A percentile compares a stretch with the other conserved stretches of the same genome.
Conservation (phyloP, 345 rosid species). For the Murraya koenigii region DNA sequence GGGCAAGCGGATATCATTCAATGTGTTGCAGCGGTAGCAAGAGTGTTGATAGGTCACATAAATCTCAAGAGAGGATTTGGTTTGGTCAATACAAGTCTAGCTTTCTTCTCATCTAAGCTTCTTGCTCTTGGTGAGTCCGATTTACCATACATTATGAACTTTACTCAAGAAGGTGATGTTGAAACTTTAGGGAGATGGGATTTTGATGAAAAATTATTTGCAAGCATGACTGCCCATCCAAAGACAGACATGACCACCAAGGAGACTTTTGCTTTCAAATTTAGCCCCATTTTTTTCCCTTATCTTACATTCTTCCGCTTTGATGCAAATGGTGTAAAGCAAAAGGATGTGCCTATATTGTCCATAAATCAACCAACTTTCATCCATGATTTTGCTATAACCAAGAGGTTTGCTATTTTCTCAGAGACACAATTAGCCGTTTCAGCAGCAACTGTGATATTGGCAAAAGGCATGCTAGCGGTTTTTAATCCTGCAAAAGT, state of each 20-base stretch:
- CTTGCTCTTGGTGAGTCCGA: constrained; percentile 23
- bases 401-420: constrained; percentile 21
- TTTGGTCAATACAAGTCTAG: constrained; percentile 21
- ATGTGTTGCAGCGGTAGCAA: background rate
- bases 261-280: constrained; percentile 22
- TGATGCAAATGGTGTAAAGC: constrained; percentile 17
- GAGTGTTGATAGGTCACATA: constrained; percentile 11
- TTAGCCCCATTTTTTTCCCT: background rate
- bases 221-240: constrained; percentile 30
- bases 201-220: constrained; percentile 4
- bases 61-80: constrained; percentile 18
- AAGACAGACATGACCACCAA: constrained; percentile 14
- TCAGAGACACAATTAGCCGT: constrained; percentile 6
- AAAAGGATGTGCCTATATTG: constrained; percentile 11
- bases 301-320: constrained; percentile 14
- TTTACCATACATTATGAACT: constrained; percentile 11
- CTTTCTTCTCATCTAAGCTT: constrained; percentile 8
- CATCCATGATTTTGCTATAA: constrained; percentile 24
- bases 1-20: background rate
- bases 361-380: constrained; percentile 11
- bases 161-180: constrained; percentile 17
- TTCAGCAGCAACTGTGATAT: background rate
- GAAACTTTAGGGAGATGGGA: constrained; percentile 21
- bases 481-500: constrained; percentile 2
- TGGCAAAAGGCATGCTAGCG: constrained; percentile 13